phyloP scores from a whole-genome alignment of 2,329 filamentous ascomycete genomes.

The Fusarium nelsonii region DNA sequence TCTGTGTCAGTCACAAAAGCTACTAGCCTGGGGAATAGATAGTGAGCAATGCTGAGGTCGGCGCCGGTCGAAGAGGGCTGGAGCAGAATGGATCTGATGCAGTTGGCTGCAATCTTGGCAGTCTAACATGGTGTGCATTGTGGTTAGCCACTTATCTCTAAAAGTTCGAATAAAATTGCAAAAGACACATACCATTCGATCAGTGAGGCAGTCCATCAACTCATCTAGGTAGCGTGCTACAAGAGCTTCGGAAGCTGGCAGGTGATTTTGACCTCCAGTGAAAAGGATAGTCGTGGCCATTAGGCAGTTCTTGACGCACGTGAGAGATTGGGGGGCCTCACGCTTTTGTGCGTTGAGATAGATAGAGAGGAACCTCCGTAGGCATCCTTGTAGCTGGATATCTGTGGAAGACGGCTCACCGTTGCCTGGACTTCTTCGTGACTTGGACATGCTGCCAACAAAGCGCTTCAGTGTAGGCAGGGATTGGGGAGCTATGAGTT shows the following conservation, averaged over 20 bases:
- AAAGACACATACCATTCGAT: constrained; percentile 73
- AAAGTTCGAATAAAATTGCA: background rate
- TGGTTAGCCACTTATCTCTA: constrained; percentile 16
- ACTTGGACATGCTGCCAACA: constrained; percentile 76
- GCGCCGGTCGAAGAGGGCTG: constrained; percentile 71
- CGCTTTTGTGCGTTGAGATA: constrained; percentile 81
- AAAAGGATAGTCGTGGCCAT: constrained; percentile 90
- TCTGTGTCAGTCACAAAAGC: constrained; percentile 78
- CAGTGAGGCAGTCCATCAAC: constrained; percentile 84
- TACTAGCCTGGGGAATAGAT: constrained; percentile 80
- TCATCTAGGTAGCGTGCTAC: constrained; percentile 82
- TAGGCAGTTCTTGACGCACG: constrained; percentile 93
- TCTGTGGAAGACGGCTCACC: constrained; percentile 65
- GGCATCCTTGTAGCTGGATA: constrained; percentile 82
- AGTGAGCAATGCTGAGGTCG: constrained; percentile 79
- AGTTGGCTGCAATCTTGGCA: constrained; percentile 90
- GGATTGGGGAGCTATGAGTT: constrained; percentile 87
- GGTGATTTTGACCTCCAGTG: constrained; percentile 79
- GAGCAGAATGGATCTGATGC: constrained; percentile 85
- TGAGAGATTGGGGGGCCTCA: constrained; percentile 79
- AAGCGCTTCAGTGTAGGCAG: constrained; percentile 94
- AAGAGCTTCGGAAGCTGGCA: constrained; percentile 80
- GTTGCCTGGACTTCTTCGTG: constrained; percentile 54
- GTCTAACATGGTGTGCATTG: constrained; percentile 63
- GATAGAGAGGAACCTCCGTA: constrained; percentile 85